A percentile compares a stretch with the other conserved stretches of the same genome.
phyloP scores from a whole-genome alignment of 176 grass and related monocot species.

The Areca catechu region DNA sequence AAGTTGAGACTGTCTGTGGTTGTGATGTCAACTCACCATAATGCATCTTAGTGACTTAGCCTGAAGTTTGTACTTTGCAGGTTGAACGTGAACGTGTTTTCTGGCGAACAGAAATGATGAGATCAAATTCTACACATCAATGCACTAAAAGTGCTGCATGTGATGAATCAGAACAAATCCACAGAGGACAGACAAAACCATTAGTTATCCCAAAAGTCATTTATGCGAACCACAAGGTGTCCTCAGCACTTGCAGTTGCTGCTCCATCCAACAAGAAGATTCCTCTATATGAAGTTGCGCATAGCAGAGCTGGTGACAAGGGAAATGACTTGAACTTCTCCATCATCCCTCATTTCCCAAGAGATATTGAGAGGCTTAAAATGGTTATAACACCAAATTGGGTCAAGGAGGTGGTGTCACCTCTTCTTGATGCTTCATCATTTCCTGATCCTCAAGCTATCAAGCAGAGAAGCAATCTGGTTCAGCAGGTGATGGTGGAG shows the following conservation, averaged over 20 bases:
- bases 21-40: no score
- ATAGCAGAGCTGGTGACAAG: slow-evolving; percentile 75
- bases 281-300: slow-evolving; percentile 63
- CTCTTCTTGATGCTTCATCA: slow-evolving; percentile 44
- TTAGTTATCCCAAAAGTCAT: slow-evolving; percentile 2
- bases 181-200: slow-evolving; percentile 10
- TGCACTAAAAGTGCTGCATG: slow-evolving; percentile 8
- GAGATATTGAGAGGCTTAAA: slow-evolving; percentile 45
- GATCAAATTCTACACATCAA: slow-evolving; percentile 23
- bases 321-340: slow-evolving; percentile 89
- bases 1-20: no score
- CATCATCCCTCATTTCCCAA: slow-evolving; percentile 60
- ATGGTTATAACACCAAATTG: slow-evolving; percentile 48
- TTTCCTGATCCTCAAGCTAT: slow-evolving; percentile 19
- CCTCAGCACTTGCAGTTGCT: slow-evolving; percentile 11
- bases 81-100: slow-evolving; percentile 55
- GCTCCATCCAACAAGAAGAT: slow-evolving; percentile 41
- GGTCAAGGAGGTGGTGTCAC: slow-evolving; percentile 60
- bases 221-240: neutral
- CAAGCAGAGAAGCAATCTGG: slow-evolving; percentile 14
- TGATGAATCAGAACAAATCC: slow-evolving; percentile 1
- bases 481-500: slow-evolving; percentile 48
- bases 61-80: slow-evolving; percentile 11
- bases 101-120: slow-evolving; percentile 45
- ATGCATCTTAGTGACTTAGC: no score